phyloP scores from a whole-genome alignment of 768 basidiomycete species.

The Kwoniella dejecticola region DNA sequence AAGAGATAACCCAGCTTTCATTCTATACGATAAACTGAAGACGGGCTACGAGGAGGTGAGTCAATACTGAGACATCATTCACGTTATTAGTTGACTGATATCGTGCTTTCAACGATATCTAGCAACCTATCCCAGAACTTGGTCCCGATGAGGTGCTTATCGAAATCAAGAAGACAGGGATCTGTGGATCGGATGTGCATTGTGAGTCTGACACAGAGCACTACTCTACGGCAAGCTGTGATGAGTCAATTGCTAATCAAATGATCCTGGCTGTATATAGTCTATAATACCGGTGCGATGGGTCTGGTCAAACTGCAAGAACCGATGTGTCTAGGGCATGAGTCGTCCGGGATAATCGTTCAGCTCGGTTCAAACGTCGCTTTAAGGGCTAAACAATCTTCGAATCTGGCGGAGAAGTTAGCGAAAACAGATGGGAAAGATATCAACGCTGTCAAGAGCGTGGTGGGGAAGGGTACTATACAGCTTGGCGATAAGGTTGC shows the following conservation, averaged over 20 bases:
- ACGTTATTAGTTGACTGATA: no score
- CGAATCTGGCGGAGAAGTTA: conserved; percentile 11
- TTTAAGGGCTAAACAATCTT: conserved; percentile 30
- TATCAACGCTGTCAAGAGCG: conserved; percentile 56
- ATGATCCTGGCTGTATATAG: conserved; percentile 60
- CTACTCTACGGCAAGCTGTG: no score
- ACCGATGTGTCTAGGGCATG: conserved; percentile 85
- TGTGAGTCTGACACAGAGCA: conserved; percentile 16
- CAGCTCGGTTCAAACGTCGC: conserved; percentile 54
- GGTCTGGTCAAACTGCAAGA: conserved; percentile 19
- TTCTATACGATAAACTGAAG: conserved; percentile 45
- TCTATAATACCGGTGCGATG: conserved; percentile 80
- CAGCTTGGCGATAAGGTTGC: conserved; percentile 85
- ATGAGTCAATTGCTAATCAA: no score
- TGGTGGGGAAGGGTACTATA: conserved; percentile 57
- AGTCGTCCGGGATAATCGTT: conserved; percentile 77
- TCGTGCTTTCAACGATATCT: background rate
- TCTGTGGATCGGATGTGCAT: conserved; percentile 75
- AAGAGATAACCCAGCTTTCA: conserved; percentile 47
- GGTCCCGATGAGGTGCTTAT: conserved; percentile 78
- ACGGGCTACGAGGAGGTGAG: conserved; percentile 43
- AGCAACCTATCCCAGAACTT: conserved; percentile 53
- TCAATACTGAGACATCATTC: background rate
- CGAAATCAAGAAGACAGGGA: conserved; percentile 89
- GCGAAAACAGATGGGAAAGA: conserved; percentile 44